Base-by-base conservation (phyloP, 352 stramenopile species). In the Phytopythium kandeliae region DNA sequence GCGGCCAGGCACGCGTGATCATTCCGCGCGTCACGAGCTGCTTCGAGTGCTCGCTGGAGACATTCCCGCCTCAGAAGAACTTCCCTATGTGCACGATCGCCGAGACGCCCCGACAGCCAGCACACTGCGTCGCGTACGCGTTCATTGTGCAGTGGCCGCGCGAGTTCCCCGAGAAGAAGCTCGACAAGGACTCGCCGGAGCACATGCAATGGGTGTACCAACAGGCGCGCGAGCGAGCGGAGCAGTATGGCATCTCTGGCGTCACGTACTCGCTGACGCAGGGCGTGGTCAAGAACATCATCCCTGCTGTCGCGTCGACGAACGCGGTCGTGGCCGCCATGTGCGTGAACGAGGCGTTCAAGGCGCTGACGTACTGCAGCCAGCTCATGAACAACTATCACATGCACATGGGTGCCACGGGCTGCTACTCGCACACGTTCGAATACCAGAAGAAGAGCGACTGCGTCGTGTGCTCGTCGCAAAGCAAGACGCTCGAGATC, bases 211-310 rank as follows among this genome's bases (percentile, higher is more conserved):
- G 96, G 92, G 88, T 99, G 1, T 98, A 92, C 57, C 74, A 98
- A 49, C 64, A 78, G 19, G 96, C 97, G 0, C 63, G 80, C 13
- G 84, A 97, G 36, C 79, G 96, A 45, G 96, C 95, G 0, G 77
- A 96, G 28, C 74, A 96, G 55, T 99, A 96, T 67, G 86, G 89
- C 10, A 99, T 99, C 52, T 50, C 72, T 7, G 96, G 96, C 2
- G 95, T 99, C 10, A 99, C 96, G 5, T 99, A 99, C 71, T 97
- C 94, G 74, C 55, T 98, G 2, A 99, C 96, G 16, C 77, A 98
- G 60, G 96, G 96, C 2, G 96, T 99, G 12, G 95, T 99, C 46
- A 99, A 99, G 76, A 98, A 98, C 66, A 98, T 99, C 56, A 98
- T 99, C 55, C 95, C 96, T 30, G 96, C 96, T 0, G 93, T 99